Evolutionary conservation across 2,329 filamentous ascomycete species (phyloP).

Genomic region (Alternaria rosae): DNA sequence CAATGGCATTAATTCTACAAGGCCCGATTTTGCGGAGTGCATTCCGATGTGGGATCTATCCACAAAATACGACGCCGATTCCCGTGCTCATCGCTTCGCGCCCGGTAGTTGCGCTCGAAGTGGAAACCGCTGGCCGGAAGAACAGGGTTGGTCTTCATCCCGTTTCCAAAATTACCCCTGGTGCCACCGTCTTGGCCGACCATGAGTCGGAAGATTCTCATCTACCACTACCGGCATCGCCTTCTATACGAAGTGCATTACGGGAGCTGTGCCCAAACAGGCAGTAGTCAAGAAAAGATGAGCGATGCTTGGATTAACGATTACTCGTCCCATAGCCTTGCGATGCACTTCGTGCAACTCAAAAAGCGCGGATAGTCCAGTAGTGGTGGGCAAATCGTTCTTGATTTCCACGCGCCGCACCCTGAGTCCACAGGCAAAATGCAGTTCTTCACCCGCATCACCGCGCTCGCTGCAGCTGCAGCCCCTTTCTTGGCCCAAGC

Average conservation of each 20-base stretch:
- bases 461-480: slow-evolving; percentile 32
- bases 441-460: slow-evolving; percentile 37
- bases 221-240: not conserved
- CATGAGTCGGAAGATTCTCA: not conserved
- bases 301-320: not conserved
- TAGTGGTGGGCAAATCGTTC: not conserved
- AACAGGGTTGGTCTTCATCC: not conserved
- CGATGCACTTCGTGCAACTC: not conserved
- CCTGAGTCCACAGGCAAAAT: slow-evolving; percentile 20
- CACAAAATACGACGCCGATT: slow-evolving; percentile 2
- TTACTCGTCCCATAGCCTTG: not conserved
- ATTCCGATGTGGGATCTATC: not conserved
- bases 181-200: not conserved
- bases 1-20: not conserved
- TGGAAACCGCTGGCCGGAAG: not conserved
- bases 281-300: slow-evolving; percentile 14
- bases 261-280: not conserved
- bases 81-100: slow-evolving; percentile 4
- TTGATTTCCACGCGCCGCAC: not conserved
- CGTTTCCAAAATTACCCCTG: slow-evolving; percentile 1
- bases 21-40: slow-evolving; percentile 2
- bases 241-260: not conserved
- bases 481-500: slow-evolving; percentile 33
- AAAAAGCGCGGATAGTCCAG: slow-evolving; percentile 7
- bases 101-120: slow-evolving; percentile 2